phyloP scores from a whole-genome alignment of 768 basidiomycete genomes.

The Auriscalpium vulgare region DNA sequence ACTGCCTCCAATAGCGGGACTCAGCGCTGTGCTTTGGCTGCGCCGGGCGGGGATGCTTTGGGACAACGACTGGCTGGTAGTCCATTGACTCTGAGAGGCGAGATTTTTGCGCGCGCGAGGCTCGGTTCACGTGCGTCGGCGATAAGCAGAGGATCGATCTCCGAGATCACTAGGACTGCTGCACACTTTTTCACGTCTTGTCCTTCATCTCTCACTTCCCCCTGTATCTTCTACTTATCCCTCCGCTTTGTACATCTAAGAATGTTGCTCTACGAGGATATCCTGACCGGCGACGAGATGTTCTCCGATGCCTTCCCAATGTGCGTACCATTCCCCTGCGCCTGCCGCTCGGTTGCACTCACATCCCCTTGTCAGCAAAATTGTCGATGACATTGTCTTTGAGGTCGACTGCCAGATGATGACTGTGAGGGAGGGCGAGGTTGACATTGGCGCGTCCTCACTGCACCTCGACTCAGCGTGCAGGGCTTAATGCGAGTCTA shows the following conservation, averaged over 20 bases:
- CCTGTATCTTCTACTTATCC: conserved; percentile 12
- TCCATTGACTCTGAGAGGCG: conserved; percentile 42
- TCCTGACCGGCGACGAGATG: conserved; percentile 82
- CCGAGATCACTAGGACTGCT: conserved; percentile 5
- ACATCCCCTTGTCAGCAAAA: conserved; percentile 45
- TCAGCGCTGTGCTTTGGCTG: conserved; percentile 59
- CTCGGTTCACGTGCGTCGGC: conserved; percentile 18
- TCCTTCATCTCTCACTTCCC: conserved; percentile 9
- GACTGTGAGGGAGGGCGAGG: conserved; percentile 64
- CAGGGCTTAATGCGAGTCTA: neutral
- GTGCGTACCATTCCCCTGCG: conserved; percentile 37
- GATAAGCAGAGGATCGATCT: conserved; percentile 22
- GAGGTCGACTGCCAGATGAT: conserved; percentile 82
- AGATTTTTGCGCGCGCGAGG: neutral
- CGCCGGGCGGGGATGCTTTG: conserved; percentile 48
- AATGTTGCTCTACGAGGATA: conserved; percentile 73
- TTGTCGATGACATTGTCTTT: conserved; percentile 67
- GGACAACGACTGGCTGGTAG: conserved; percentile 69
- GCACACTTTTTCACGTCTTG: conserved; percentile 13
- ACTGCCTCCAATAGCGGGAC: conserved; percentile 81
- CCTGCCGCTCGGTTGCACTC: neutral
- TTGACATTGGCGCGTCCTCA: conserved; percentile 72
- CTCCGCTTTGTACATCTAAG: conserved; percentile 15
- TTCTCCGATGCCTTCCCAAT: conserved; percentile 88
- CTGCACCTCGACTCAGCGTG: conserved; percentile 1